Base-by-base conservation (phyloP, 495 filamentous ascomycete genomes). In the Aspergillus wentii region DNA sequence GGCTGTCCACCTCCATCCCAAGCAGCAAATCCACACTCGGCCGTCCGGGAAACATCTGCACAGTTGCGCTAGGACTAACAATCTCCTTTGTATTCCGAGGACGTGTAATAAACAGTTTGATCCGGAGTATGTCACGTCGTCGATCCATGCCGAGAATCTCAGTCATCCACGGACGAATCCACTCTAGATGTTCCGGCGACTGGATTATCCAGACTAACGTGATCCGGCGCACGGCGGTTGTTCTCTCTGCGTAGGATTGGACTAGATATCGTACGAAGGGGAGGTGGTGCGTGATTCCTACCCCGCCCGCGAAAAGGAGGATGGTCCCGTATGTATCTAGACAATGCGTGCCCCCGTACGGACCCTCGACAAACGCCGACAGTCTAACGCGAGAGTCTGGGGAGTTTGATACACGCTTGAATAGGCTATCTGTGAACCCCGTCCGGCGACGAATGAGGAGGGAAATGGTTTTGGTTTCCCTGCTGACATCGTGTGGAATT, bases 161-260 rank as follows among this genome's bases (percentile, higher is more conserved):
- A 39, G 86, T 84, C 81, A 94, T 88, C 82, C 82, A 94, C 4
- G 82, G 79, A 3, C 80, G 71, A 39, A 85, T 80, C 88, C 88
- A 94, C 54, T 88, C 83, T 7, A 91, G 69, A 41, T 86, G 72
- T 38, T 88, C 84, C 15, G 75, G 75, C 32, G 83, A 79, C 38
- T 83, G 82, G 41, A 91, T 76, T 41, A 88, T 75, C 88, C 88
- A 92, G 9, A 90, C 77, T 9, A 92, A 70, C 0, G 85, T 57
- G 35, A 90, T 66, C 37, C 80, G 78, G 28, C 77, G 75, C 0
- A 78, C 75, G 7, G 84, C 80, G 2, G 80, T 75, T 1, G 77
- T 82, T 27, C 75, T 75, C 30, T 78, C 76, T 27, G 56, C 62
- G 52, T 74, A 79, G 11, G 78, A 78, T 3, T 68, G 62, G 1